Evolutionary conservation across 148 eudicot genomes (phyloP).

Genomic region (Fagopyrum homotropicum): DNA sequence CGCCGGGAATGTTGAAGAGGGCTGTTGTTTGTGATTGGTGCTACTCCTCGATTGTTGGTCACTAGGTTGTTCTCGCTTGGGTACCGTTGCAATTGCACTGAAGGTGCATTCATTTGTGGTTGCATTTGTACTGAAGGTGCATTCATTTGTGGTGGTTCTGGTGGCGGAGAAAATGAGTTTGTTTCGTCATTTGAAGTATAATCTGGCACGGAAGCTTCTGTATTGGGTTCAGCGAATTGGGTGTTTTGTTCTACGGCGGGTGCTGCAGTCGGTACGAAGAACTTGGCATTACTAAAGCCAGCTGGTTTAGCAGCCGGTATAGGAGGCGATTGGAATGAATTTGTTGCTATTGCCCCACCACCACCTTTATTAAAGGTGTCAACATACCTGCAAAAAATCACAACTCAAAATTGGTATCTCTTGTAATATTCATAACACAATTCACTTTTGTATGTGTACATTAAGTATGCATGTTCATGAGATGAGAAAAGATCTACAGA

Average conservation of each 20-base stretch:
- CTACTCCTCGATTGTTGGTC: slow-evolving; percentile 20
- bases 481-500: not conserved
- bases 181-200: slow-evolving; percentile 19
- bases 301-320: slow-evolving; percentile 48
- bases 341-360: slow-evolving; percentile 49
- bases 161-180: slow-evolving; percentile 23
- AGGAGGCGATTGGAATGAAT: slow-evolving; percentile 55
- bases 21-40: slow-evolving; percentile 20
- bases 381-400: slow-evolving; percentile 53
- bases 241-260: slow-evolving; percentile 27
- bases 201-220: slow-evolving; percentile 21
- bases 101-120: slow-evolving; percentile 30
- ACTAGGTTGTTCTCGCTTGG: slow-evolving; percentile 56
- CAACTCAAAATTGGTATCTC: not conserved
- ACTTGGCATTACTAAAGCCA: slow-evolving; percentile 34
- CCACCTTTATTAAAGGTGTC: slow-evolving; percentile 88
- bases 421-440: not conserved
- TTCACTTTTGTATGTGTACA: not conserved
- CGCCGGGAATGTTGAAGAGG: slow-evolving; percentile 42
- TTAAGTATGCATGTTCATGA: not conserved
- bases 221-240: slow-evolving; percentile 14
- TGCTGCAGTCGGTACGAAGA: slow-evolving; percentile 62
- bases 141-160: slow-evolving; percentile 20
- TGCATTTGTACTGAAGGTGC: slow-evolving; percentile 28
- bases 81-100: slow-evolving; percentile 37